Base-by-base conservation (phyloP, 2,329 filamentous ascomycete species). In the Paracamarosporium sp. region DNA sequence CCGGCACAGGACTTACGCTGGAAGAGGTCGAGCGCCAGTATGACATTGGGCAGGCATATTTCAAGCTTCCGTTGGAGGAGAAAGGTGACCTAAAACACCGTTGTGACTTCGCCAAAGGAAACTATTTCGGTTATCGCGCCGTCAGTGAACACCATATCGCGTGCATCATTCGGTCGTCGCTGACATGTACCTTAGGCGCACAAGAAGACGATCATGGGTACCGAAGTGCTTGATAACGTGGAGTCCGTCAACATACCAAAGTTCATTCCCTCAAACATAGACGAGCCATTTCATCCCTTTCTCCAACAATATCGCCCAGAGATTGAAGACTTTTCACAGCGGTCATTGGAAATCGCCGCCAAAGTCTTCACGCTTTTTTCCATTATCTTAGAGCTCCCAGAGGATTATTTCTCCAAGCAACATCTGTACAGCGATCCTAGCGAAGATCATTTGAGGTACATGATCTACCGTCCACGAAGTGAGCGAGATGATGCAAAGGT, bases 391-490 rank as follows among this genome's bases (percentile, higher is more conserved):
- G 75, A 79, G 47, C 61, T 80, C 1, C 76, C 76, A 1, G 72
- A 77, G 44, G 66, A 78, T 55, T 72, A 69, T 30, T 73, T 80
- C 41, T 70, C 74, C 0, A 67, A 73, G 4, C 71, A 70, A 3
- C 78, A 80, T 54, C 62, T 69, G 1, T 78, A 76, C 22, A 67
- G 71, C 4, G 67, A 69, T 13, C 66, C 70, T n/a, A 75, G 69
- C 35, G 75, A 77, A 36, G 77, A 79, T 44, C 76, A 78, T 50
- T 62, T 79, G 1, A 70, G 77, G 13, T 79, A 79, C 61, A 83
- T 70, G 80, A 78, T 28, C 63, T 83, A 57, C 76, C 78, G 70
- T 67, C 78, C 76, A 2, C 68, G 77, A 4, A n/a, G 78, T 70
- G 5, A 64, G 71, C 66, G 65, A 66, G 73, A 69, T 59, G 71